Conservation (phyloP, 1,284 basidiomycete species). For the Ganoderma resinaceum region DNA sequence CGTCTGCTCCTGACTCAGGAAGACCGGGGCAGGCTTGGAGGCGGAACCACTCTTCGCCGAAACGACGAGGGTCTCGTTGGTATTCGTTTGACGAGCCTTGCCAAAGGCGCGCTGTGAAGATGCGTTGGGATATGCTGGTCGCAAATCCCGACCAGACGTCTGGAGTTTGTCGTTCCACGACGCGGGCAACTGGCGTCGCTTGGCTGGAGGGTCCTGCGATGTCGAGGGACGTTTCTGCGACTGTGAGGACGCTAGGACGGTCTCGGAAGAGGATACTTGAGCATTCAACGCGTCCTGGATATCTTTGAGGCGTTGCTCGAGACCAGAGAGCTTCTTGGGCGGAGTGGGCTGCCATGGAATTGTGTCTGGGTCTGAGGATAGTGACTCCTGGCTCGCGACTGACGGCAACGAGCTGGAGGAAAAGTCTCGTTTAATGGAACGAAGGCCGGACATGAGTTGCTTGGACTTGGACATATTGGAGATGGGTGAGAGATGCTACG, state of each 20-base stretch:
- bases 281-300: constrained; percentile 58
- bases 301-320: constrained; percentile 54
- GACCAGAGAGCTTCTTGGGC: constrained; percentile 32
- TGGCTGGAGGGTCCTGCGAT: constrained; percentile 45
- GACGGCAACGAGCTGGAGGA: constrained; percentile 36
- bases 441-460: constrained; percentile 40
- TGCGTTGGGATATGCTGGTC: constrained; percentile 38
- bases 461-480: constrained; percentile 23
- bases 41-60: constrained; percentile 29
- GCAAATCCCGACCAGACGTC: constrained; percentile 17
- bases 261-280: constrained; percentile 30
- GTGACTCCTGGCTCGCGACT: constrained; percentile 32
- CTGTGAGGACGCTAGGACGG: constrained; percentile 34
- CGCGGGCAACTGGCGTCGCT: constrained; percentile 58
- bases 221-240: constrained; percentile 54
- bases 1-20: constrained; percentile 84
- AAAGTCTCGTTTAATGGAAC: constrained; percentile 41
- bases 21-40: constrained; percentile 52
- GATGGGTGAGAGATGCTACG: neutral
- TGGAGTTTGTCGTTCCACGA: constrained; percentile 46
- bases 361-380: constrained; percentile 22
- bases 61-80: constrained; percentile 25
- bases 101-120: constrained; percentile 25
- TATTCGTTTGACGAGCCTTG: constrained; percentile 19
- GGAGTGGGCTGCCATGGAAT: constrained; percentile 35